Percentiles rank a stretch among this genome's conserved stretches.
phyloP scores from a whole-genome alignment of 2,329 filamentous ascomycete genomes.

The Trichoderma sp. region DNA sequence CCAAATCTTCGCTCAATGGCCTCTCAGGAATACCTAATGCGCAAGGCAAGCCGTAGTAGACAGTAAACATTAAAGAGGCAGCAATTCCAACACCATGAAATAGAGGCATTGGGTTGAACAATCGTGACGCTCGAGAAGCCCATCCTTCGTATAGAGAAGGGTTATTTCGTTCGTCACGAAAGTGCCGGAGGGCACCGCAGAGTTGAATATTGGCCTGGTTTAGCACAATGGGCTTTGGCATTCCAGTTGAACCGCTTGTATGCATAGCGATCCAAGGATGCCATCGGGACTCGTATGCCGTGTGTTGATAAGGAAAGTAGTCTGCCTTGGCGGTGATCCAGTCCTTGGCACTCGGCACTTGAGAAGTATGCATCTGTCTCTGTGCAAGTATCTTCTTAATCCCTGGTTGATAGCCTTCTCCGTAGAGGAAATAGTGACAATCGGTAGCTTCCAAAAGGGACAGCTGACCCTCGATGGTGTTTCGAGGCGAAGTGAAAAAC shows the following conservation, averaged over 20 bases:
- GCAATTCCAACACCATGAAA: not conserved
- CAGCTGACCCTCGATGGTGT: not conserved
- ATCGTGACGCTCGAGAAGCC: not conserved
- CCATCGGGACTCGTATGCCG: not conserved
- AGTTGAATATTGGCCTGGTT: not conserved
- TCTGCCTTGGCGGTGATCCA: not conserved
- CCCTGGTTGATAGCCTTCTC: not conserved
- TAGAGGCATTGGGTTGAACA: not conserved
- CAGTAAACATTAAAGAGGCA: not conserved
- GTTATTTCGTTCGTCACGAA: not conserved
- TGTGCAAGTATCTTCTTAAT: not conserved
- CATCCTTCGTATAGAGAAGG: not conserved
- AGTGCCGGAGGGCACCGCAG: not conserved
- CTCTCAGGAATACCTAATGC: not conserved
- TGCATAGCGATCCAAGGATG: not conserved
- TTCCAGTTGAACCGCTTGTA: not conserved
- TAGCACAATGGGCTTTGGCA: not conserved
- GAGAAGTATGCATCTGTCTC: not conserved
- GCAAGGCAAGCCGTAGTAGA: not conserved
- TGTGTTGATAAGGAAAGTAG: not conserved
- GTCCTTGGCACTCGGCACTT: not conserved
- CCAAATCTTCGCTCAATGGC: not conserved
- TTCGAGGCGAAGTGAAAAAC: not conserved
- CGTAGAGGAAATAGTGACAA: not conserved
- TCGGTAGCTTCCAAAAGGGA: not conserved